Percentiles rank a stretch among this genome's conserved stretches.
phyloP scores from a whole-genome alignment of 306 rosid species.

The Cucumis sativus region DNA sequence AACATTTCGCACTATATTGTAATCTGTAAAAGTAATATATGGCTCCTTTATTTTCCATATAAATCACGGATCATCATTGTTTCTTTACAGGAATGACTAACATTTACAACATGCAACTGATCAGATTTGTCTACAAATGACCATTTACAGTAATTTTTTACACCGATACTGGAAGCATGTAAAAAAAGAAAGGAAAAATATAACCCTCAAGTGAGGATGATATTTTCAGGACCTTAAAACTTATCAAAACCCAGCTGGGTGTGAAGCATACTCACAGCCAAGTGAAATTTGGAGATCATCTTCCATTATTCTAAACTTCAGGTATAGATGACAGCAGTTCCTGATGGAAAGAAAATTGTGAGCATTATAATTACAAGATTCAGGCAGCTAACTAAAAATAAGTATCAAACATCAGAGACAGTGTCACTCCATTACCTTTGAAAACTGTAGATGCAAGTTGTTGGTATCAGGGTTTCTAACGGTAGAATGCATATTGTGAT shows the following conservation, averaged over 20 bases:
- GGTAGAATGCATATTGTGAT: constrained; percentile 39
- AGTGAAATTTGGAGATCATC: constrained; percentile 14
- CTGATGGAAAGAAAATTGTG: constrained; percentile 25
- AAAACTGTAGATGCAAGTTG: constrained; percentile 30
- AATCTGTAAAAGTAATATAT: neutral
- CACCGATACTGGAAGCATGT: neutral
- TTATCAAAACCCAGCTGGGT: neutral
- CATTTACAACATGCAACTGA: neutral
- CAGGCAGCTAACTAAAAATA: neutral
- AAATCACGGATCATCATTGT: neutral
- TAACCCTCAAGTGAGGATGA: neutral
- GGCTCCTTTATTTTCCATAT: neutral
- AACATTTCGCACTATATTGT: neutral
- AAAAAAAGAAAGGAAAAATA: neutral
- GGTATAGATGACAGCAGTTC: constrained; percentile 44
- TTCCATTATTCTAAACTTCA: constrained; percentile 39
- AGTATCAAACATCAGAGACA: constrained; percentile 1
- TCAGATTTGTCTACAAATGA: neutral
- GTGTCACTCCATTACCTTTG: constrained; percentile 42
- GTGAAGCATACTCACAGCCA: neutral
- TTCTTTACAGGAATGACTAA: constrained; percentile 2
- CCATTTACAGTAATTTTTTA: constrained; percentile 2
- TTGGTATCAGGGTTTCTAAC: constrained; percentile 36
- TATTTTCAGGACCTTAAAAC: neutral
- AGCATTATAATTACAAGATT: constrained; percentile 2